A percentile compares a stretch with the other conserved stretches of the same genome.
Conservation (phyloP, 2,329 filamentous ascomycete genomes). For the Dothideomycetidae sp. region DNA sequence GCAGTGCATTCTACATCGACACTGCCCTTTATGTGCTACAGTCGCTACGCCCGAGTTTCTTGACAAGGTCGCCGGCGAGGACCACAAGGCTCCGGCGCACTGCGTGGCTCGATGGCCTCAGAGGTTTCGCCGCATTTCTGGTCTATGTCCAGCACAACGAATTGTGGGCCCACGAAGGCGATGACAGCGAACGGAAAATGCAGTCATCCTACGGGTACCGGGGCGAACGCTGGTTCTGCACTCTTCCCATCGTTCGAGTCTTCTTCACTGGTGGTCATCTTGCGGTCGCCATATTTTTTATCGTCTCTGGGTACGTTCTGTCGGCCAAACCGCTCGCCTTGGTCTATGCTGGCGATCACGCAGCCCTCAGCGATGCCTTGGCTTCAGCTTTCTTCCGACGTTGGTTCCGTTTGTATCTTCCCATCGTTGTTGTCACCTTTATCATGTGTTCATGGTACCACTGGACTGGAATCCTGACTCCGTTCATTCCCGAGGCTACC, state of each 20-base stretch:
- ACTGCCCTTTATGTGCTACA: constrained; percentile 12
- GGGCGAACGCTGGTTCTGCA: constrained; percentile 34
- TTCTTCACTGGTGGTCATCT: constrained; percentile 50
- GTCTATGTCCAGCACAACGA: constrained; percentile 50
- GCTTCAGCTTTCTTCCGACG: constrained; percentile 37
- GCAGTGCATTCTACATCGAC: background rate
- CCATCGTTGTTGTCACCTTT: constrained; percentile 42
- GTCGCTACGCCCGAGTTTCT: constrained; percentile 14
- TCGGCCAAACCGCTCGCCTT: constrained; percentile 31
- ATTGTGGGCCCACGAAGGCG: constrained; percentile 38
- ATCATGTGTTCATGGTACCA: constrained; percentile 41
- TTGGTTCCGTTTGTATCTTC: constrained; percentile 37
- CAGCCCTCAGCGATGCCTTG: constrained; percentile 29
- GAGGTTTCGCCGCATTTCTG: constrained; percentile 51
- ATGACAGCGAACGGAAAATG: constrained; percentile 27
- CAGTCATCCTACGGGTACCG: constrained; percentile 41
- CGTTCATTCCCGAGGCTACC: constrained; percentile 15
- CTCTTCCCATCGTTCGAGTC: constrained; percentile 43
- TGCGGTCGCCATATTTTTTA: constrained; percentile 40
- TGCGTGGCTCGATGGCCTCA: constrained; percentile 48
- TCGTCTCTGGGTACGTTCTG: constrained; percentile 40
- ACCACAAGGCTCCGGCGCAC: constrained; percentile 31
- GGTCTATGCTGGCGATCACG: constrained; percentile 29
- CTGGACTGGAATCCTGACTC: constrained; percentile 33
- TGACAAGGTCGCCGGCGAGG: constrained; percentile 5